Evolutionary conservation across 441 rosid genomes (phyloP).

Genomic region (Omphalea diandra): DNA sequence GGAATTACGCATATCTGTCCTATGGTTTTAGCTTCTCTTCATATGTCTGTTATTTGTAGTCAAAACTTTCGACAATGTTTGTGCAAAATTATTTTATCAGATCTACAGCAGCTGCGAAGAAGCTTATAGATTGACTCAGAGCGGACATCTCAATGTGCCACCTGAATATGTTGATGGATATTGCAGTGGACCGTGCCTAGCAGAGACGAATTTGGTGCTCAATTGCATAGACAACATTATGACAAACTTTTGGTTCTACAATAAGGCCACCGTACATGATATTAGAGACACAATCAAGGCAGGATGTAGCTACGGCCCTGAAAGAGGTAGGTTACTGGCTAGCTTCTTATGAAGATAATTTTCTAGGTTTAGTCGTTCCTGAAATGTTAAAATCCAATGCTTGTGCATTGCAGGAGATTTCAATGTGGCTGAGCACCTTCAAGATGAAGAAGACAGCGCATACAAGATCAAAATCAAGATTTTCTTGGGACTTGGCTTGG

Average conservation of each 20-base stretch:
- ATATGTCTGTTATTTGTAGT: not conserved
- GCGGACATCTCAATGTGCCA: constrained; percentile 60
- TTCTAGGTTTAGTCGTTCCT: not conserved
- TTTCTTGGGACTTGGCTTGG: constrained; percentile 34
- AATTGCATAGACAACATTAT: constrained; percentile 55
- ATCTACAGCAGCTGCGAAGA: constrained; percentile 66
- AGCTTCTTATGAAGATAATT: not conserved
- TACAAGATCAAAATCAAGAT: constrained; percentile 25
- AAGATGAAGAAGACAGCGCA: constrained; percentile 42
- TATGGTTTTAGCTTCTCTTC: too few species aligned
- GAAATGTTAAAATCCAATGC: not conserved
- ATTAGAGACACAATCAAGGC: constrained; percentile 59
- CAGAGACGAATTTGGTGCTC: constrained; percentile 72
- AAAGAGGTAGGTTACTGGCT: constrained; percentile 56
- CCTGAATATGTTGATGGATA: constrained; percentile 37
- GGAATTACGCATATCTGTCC: not conserved
- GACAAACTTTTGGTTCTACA: constrained; percentile 58
- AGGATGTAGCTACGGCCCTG: constrained; percentile 70
- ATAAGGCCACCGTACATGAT: constrained; percentile 58
- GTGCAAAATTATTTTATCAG: constrained; percentile 30
- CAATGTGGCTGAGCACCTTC: constrained; percentile 57
- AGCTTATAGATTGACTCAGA: constrained; percentile 57
- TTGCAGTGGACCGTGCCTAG: constrained; percentile 74
- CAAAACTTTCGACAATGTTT: not conserved
- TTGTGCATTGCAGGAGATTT: constrained; percentile 48